Evolutionary conservation across 169 alveolate genomes (phyloP).

Genomic region (Toxoplasma gondii): DNA sequence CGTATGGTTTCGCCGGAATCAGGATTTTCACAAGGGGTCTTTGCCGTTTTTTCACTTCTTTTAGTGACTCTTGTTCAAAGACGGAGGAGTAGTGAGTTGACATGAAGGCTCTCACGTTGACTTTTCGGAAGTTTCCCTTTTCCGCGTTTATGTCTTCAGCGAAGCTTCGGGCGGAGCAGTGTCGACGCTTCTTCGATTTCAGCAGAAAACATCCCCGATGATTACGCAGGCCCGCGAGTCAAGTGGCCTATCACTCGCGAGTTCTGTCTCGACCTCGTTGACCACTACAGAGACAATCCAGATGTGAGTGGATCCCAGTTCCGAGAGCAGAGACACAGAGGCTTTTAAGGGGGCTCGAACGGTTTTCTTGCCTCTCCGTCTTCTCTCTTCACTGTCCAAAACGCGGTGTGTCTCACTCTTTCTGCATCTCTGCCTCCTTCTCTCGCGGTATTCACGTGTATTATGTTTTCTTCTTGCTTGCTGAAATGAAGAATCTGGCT

Average conservation of each 20-base stretch:
- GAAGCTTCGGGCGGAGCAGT: slow-evolving; percentile 39
- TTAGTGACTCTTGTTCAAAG: no score
- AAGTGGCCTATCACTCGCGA: slow-evolving; percentile 64
- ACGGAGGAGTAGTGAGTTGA: no score
- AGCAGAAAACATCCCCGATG: slow-evolving; percentile 49
- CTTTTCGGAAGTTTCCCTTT: no score
- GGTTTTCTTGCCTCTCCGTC: background rate
- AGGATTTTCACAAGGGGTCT: no score
- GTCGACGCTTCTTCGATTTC: slow-evolving; percentile 48
- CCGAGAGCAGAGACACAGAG: background rate
- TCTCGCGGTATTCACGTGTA: background rate
- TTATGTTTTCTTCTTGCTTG: background rate
- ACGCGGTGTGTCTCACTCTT: no score
- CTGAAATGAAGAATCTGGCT: no score
- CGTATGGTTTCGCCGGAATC: no score
- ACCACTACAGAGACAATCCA: slow-evolving; percentile 63
- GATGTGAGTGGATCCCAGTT: slow-evolving; percentile 24
- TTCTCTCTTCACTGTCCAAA: background rate
- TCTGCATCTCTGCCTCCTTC: background rate
- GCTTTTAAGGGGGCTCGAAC: background rate
- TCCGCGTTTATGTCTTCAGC: background rate
- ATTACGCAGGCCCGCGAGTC: slow-evolving; percentile 62
- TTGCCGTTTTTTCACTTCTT: no score
- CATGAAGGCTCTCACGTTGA: no score
- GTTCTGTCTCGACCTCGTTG: slow-evolving; percentile 57